phyloP scores from a whole-genome alignment of 1,284 basidiomycete species.

The Crepidotus sp. region DNA sequence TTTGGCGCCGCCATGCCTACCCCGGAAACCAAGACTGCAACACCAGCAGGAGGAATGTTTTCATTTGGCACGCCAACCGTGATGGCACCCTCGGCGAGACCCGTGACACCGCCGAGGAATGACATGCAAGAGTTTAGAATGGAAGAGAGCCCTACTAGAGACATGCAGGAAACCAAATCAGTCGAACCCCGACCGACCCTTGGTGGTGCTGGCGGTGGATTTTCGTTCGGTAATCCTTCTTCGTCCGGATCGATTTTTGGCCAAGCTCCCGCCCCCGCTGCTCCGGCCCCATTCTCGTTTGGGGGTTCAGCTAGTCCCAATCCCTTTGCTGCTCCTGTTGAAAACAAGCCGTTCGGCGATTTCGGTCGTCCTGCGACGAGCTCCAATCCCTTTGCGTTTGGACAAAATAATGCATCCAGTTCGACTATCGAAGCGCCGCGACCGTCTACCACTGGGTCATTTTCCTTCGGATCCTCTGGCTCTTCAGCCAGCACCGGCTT shows the following conservation, averaged over 20 bases:
- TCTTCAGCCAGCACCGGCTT: constrained; percentile 28
- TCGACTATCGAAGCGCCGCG: constrained; percentile 28
- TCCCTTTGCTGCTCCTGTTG: constrained; percentile 27
- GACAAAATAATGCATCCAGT: constrained; percentile 26
- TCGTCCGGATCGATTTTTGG: constrained; percentile 33
- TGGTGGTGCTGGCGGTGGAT: constrained; percentile 24
- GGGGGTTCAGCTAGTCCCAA: constrained; percentile 24
- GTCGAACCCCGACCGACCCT: constrained; percentile 29
- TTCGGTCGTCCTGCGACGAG: constrained; percentile 18
- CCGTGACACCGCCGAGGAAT: constrained; percentile 47
- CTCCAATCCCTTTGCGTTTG: constrained; percentile 24
- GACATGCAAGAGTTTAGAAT: constrained; percentile 51
- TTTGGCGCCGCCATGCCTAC: constrained; percentile 13
- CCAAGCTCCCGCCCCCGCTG: constrained; percentile 22
- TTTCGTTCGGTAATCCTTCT: constrained; percentile 35
- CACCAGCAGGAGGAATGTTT: constrained; percentile 11
- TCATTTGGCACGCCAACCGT: constrained; percentile 13
- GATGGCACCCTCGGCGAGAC: constrained; percentile 22
- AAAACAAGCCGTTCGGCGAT: constrained; percentile 27
- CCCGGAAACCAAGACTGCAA: constrained; percentile 7
- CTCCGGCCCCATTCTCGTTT: constrained; percentile 32
- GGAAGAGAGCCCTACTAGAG: constrained; percentile 63
- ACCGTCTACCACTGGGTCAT: constrained; percentile 31
- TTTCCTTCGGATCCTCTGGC: constrained; percentile 32
- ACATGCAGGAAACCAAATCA: constrained; percentile 29